These are phyloP conservation scores for Trypanosoma avium DNA, from an alignment of 208 protist genomes.

Conservation along the genomic window DNA sequence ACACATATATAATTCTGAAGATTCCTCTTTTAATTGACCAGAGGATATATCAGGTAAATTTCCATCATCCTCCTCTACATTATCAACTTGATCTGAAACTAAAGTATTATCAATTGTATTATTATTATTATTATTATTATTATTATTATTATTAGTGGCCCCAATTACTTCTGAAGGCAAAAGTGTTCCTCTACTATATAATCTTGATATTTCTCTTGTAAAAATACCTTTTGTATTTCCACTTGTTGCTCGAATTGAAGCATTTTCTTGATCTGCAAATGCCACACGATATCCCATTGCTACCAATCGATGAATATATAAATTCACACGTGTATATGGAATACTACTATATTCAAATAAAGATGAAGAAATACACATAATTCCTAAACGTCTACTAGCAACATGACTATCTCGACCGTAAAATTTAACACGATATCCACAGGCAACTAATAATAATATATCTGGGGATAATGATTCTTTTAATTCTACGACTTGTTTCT, in stretches of 20 bases:
- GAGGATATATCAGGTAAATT: neutral
- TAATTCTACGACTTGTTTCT: constrained; percentile 76
- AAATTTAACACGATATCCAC: constrained; percentile 83
- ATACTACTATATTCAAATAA: constrained; percentile 88
- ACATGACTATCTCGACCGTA: constrained; percentile 84
- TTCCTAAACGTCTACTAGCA: constrained; percentile 80
- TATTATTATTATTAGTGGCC: neutral
- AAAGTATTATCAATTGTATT: neutral
- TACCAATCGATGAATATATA: constrained; percentile 83
- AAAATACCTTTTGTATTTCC: constrained; percentile 72
- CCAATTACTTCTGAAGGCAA: constrained; percentile 69
- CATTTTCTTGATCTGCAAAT: constrained; percentile 87
- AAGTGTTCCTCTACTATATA: constrained; percentile 82
- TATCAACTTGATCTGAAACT: constrained; percentile 4
- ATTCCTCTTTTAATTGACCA: constrained; percentile 19
- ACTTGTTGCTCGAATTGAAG: constrained; percentile 72
- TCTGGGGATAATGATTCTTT: constrained; percentile 50
- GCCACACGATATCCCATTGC: constrained; percentile 90
- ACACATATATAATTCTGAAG: constrained; percentile 72
- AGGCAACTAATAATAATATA: constrained; percentile 82
- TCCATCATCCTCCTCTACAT: constrained; percentile 15
- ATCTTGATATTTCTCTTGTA: constrained; percentile 60
- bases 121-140: neutral
- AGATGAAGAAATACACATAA: constrained; percentile 78
- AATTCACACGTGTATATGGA: constrained; percentile 71